Base-by-base conservation (phyloP, 2,329 filamentous ascomycete genomes). In the Aspergillus ustus region DNA sequence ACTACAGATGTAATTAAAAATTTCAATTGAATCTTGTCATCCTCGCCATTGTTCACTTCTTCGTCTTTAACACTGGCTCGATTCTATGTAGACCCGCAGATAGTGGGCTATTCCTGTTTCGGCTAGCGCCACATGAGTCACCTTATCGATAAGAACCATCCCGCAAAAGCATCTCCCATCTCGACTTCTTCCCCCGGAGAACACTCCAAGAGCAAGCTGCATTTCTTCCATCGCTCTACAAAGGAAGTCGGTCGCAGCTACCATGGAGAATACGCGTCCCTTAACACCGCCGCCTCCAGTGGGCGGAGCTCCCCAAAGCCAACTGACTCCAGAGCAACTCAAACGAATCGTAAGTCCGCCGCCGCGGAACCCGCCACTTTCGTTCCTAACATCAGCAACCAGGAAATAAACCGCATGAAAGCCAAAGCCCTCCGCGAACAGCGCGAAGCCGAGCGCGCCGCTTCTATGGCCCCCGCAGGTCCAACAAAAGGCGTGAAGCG, bases 341-440 rank as follows among this genome's bases (percentile, higher is more conserved):
- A 82, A 85, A 53, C 81, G 81, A 66, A 86, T 87, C 74, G 83
- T 84, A 77, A 52, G 72, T 64, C 13, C 45, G 44, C 20, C 7
- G 25, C 57, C 43, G 20, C 44, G 25, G 25, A 19, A 13, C 51
- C 44, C 31, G 22, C 29, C 40, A 29, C 11, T 9, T n/a, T 1
- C 19, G 28, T 50, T 20, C 29, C 20, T n/a, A 40, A 22, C 53
- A n/a, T 20, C 25, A n/a, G 40, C 25, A 58, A 9, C 19, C 61
- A 95, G 91, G 94, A 97, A 86, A 88, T 94, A 75, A 93, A 89
- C 69, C 87, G 94, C 20, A 85, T 97, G 31, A 91, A 89, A 78
- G 92, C 95, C 59, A 98, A 97, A 83, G 93, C 93, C 2, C 82
- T 93, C 19, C 90, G 91, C 61, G 87, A 91, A 67, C 88, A 90